These are phyloP conservation scores for Acanthochlamys bracteata DNA, from an alignment of 106 monocot genomes.

Conservation along the genomic window DNA sequence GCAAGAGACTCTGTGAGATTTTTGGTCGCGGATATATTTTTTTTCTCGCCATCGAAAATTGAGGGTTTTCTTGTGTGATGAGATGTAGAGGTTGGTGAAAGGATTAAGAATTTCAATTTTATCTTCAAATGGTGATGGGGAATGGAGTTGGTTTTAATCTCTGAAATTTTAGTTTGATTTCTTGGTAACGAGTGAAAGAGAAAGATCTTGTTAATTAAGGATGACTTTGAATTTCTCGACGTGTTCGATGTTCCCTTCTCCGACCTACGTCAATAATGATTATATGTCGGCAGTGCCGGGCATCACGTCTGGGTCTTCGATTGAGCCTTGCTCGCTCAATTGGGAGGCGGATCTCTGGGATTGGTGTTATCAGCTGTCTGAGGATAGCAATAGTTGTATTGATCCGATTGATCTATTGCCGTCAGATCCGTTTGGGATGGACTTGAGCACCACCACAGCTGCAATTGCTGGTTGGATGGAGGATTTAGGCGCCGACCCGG, in stretches of 20 bases:
- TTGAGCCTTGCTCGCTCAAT: neutral
- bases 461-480: slow-evolving; percentile 42
- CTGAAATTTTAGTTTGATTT: too few species aligned
- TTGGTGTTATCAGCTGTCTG: neutral
- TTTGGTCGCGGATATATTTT: neutral
- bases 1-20: neutral
- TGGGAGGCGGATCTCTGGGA: neutral
- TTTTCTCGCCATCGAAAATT: neutral
- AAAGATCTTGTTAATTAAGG: neutral
- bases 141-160: too few species aligned
- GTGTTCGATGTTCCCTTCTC: neutral
- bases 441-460: slow-evolving; percentile 23
- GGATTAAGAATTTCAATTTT: too few species aligned
- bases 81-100: neutral
- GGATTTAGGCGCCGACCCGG: slow-evolving; percentile 7
- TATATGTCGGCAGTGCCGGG: neutral
- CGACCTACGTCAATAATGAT: neutral
- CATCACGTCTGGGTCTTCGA: neutral
- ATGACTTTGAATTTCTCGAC: neutral
- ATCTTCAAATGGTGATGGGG: too few species aligned
- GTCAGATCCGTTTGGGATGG: slow-evolving; percentile 64
- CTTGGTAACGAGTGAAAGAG: too few species aligned
- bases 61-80: neutral
- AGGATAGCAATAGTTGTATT: neutral
- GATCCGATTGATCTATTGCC: slow-evolving; percentile 40